These are phyloP conservation scores for Setaria italica DNA, from an alignment of 202 grass and related monocot genomes.

Conservation along the genomic window DNA sequence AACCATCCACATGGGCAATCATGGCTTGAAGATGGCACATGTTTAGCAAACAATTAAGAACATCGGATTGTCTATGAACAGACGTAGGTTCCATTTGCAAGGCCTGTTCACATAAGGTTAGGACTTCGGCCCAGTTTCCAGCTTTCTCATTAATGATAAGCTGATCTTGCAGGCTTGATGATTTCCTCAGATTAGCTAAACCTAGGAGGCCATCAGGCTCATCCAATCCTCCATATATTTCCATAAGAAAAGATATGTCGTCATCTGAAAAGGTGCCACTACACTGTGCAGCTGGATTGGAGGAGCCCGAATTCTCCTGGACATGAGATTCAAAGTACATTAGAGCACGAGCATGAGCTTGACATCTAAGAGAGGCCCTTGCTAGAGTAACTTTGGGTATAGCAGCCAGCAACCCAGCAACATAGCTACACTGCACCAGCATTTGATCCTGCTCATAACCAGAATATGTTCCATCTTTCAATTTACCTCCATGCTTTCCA, in stretches of 20 bases:
- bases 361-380: slow-evolving; percentile 89
- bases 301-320: slow-evolving; percentile 81
- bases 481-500: slow-evolving; percentile 56
- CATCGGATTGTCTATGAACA: slow-evolving; percentile 95
- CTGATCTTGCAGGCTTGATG: slow-evolving; percentile 94
- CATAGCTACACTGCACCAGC: slow-evolving; percentile 82
- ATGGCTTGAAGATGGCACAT: slow-evolving; percentile 98
- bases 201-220: slow-evolving; percentile 92
- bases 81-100: slow-evolving; percentile 94
- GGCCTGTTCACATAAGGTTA: slow-evolving; percentile 92
- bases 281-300: slow-evolving; percentile 85
- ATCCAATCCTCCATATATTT: slow-evolving; percentile 97
- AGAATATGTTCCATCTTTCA: slow-evolving; percentile 61
- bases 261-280: slow-evolving; percentile 84
- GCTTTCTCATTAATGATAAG: slow-evolving; percentile 95
- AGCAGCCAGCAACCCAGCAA: slow-evolving; percentile 79
- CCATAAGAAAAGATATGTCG: slow-evolving; percentile 97
- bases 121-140: slow-evolving; percentile 96
- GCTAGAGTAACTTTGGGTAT: slow-evolving; percentile 96
- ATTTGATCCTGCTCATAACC: slow-evolving; percentile 62
- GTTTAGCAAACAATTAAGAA: slow-evolving; percentile 96
- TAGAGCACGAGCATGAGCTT: slow-evolving; percentile 93
- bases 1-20: slow-evolving; percentile 95
- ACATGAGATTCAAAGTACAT: slow-evolving; percentile 95
- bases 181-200: slow-evolving; percentile 85